These are phyloP conservation scores for Plantago elongata DNA, from an alignment of 257 asterid genomes.

Conservation along the genomic window DNA sequence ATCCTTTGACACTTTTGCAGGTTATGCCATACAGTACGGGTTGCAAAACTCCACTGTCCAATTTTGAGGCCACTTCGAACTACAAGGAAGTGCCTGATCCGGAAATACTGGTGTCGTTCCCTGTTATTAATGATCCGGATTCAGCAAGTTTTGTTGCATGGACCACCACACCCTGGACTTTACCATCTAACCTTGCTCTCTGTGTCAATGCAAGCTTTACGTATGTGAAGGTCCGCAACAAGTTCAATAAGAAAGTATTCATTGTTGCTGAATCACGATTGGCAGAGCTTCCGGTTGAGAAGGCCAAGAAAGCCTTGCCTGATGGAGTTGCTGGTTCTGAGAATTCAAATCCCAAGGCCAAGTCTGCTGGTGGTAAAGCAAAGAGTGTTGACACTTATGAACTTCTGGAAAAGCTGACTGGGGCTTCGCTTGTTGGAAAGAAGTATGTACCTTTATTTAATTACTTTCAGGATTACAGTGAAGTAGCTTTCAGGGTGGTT, in stretches of 20 bases:
- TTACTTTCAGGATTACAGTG: constrained; percentile 75
- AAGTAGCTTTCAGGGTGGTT: constrained; percentile 73
- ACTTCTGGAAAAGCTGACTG: constrained; percentile 54
- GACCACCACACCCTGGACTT: constrained; percentile 99
- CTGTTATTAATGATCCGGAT: constrained; percentile 69
- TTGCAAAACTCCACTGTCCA: constrained; percentile 83
- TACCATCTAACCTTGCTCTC: constrained; percentile 93
- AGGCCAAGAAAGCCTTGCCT: constrained; percentile 48
- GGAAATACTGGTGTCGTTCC: constrained; percentile 83
- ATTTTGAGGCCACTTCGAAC: constrained; percentile 84
- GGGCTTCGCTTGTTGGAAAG: constrained; percentile 81
- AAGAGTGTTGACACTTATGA: constrained; percentile 65
- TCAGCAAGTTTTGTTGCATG: constrained; percentile 85
- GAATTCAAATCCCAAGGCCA: constrained; percentile 45
- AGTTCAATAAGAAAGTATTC: constrained; percentile 65
- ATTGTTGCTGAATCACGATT: constrained; percentile 86
- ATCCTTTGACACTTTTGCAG: constrained; percentile 36
- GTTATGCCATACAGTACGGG: constrained; percentile 98
- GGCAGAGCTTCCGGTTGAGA: constrained; percentile 82
- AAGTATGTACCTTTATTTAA: constrained; percentile 80
- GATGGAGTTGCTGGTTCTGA: constrained; percentile 36
- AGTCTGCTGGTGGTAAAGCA: constrained; percentile 33
- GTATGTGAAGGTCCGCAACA: constrained; percentile 81
- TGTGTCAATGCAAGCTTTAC: constrained; percentile 69
- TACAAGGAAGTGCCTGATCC: constrained; percentile 93